Base-by-base conservation (phyloP, 2,329 filamentous ascomycete genomes). In the Knufia petricola region DNA sequence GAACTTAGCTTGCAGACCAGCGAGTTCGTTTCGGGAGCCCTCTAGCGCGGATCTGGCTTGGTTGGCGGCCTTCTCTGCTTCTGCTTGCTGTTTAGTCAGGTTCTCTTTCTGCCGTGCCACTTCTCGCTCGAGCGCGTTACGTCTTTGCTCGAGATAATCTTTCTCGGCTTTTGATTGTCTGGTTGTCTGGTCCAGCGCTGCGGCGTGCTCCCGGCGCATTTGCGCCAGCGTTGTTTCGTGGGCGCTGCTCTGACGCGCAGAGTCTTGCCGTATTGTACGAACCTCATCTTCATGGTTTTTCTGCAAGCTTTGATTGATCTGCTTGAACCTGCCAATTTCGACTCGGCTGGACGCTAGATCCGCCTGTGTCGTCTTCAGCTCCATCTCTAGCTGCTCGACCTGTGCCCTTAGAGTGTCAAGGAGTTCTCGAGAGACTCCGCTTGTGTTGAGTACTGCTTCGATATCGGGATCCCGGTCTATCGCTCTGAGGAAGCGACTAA, bases 381-480 rank as follows among this genome's bases (percentile, higher is more conserved):
- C 70, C 53, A 78, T 71, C 19, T 80, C 81, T 54, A 83, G 87
- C 51, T 90, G 82, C 51, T 85, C 81, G 1, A 94, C 66, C 61
- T 95, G 84, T 3, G 75, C 74, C 43, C 87, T 81, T 26, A 98
- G 71, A 1, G 84, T 83, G 63, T 98, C 92, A 2, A 98, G 85
- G 31, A 96, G 71, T 59, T 96, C 87, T 34, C 90, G 79, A n/a
- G 94, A 95, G 31, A 98, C 85, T 3, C 90, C 90, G n/a, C 60
- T 90, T 89, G 57, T 92, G 82, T 9, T 89, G 9, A 92, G 78
- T 0, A 87, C 84, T 21, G 94, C 82, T 63, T 98, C 92, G 52
- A 94, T 72, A 1, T 83, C 87, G 0, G 92, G 92, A 53, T 95
- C 87, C 52, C 90, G 82, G 65, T 98, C 92, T 58, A 98, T 86